Base-by-base conservation (phyloP, 768 basidiomycete genomes). In the Favolaschia claudopus region DNA sequence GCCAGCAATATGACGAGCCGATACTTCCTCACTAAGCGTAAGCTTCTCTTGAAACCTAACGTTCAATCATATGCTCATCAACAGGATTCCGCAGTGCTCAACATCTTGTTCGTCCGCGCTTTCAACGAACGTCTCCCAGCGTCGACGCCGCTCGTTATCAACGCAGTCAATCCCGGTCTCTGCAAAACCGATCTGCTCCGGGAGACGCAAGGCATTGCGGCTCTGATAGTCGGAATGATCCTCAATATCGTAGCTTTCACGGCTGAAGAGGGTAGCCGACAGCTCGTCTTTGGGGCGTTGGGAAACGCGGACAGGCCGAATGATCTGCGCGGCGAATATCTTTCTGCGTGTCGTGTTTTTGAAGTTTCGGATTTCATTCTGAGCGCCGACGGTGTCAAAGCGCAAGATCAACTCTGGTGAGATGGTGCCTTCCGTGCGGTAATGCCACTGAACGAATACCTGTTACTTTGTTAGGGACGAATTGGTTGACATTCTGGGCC, bases 241-340 rank as follows among this genome's bases (percentile, higher is more conserved):
- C 4, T 7, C n/a, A n/a, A n/a, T n/a, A n/a, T n/a, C n/a, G n/a
- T 71, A 1, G 69, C 66, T 15, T 58, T 67, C 2, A 49, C 69
- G 4, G 58, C 70, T 4, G 65, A 71, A 38, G 57, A 42, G 13
- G 70, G 70, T 12, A 69, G 69, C 45, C 51, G 74, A 5, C 70
- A 74, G 54, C 58, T 75, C 2, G 66, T 77, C 9, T 77, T 68
- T 66, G 76, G 71, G 9, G 70, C 73, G 5, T 22, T 74, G 10
- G 75, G 73, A 3, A n/a, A n/a, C n/a, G n/a, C n/a, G n/a, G 62
- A 68, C 0, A 39, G 44, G 10, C 53, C 61, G 24, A 62, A 71
- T 1, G 52, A 60, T 19, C 28, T 77, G 53, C 64, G 67, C 5
- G 76, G 76, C 17, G 68, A 69, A 17, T 77, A 73, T 66, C 60